A percentile compares a stretch with the other conserved stretches of the same genome.
These are phyloP conservation scores for Backusella westeae DNA, from an alignment of 192 early-diverging fungal genomes.

Conservation along the genomic window DNA sequence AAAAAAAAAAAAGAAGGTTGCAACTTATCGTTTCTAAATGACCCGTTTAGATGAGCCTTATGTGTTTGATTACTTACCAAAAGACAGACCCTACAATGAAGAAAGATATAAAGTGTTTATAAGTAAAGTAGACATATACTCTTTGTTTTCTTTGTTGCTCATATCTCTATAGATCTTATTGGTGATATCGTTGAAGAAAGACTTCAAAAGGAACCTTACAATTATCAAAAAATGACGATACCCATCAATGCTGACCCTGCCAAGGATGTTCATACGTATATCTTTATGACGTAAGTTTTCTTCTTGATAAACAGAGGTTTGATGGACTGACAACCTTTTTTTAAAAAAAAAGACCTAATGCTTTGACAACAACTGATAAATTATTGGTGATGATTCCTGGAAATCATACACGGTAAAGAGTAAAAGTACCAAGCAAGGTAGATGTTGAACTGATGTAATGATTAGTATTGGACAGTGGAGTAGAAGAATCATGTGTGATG, in stretches of 20 bases:
- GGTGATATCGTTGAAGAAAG: slow-evolving; percentile 26
- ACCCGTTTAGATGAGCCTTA: slow-evolving; percentile 16
- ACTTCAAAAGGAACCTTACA: slow-evolving; percentile 15
- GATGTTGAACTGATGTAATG: not conserved
- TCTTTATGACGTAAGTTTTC: slow-evolving; percentile 25
- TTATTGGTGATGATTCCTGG: slow-evolving; percentile 32
- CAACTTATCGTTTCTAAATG: not conserved
- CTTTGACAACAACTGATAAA: slow-evolving; percentile 33
- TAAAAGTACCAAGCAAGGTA: not conserved
- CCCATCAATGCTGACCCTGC: slow-evolving; percentile 11
- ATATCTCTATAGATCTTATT: slow-evolving; percentile 15
- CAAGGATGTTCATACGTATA: slow-evolving; percentile 20
- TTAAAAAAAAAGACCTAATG: slow-evolving; percentile 19
- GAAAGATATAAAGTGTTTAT: slow-evolving; percentile 31
- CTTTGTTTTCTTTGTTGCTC: not conserved
- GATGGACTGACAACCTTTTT: not conserved
- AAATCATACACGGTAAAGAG: slow-evolving; percentile 22
- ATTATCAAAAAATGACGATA: slow-evolving; percentile 18
- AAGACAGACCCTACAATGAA: slow-evolving; percentile 34
- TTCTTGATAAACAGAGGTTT: too few relatives aligned
- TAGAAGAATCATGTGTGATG: slow-evolving; percentile 35
- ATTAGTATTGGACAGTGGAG: slow-evolving; percentile 33
- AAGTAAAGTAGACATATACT: slow-evolving; percentile 7
- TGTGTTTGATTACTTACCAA: slow-evolving; percentile 20
- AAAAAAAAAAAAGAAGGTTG: not conserved